Conservation (phyloP, 1,139 yeast species). For the Hemisphaericaspora xylanilytica region DNA sequence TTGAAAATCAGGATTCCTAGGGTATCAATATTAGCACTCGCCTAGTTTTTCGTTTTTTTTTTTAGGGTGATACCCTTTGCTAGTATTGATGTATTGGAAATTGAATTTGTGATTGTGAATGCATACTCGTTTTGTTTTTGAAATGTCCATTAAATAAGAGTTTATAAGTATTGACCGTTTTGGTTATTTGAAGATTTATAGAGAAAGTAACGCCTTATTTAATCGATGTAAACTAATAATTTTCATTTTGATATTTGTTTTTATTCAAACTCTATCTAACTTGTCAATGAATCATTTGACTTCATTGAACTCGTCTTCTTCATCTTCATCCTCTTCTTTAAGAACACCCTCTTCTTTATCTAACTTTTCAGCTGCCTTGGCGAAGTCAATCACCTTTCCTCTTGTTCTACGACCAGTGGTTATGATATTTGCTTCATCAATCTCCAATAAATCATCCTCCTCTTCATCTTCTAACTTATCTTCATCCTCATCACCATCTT, state of each 20-base stretch:
- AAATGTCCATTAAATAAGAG: not conserved
- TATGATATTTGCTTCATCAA: conserved; percentile 82
- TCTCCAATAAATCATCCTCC: conserved; percentile 80
- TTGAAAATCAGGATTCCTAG: not conserved
- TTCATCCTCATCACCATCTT: conserved; percentile 46
- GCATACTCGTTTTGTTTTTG: not conserved
- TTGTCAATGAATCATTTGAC: not conserved
- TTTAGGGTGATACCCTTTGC: not conserved
- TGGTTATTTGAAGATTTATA: not conserved
- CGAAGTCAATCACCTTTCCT: conserved; percentile 84
- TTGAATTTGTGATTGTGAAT: not conserved
- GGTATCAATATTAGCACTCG: not conserved
- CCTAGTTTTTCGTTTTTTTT: not conserved
- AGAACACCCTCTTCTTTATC: conserved; percentile 47
- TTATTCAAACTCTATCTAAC: no score
- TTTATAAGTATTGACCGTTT: not conserved
- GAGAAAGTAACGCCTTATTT: not conserved
- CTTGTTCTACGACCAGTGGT: conserved; percentile 86
- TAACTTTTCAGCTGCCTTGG: conserved; percentile 77
- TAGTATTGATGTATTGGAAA: not conserved
- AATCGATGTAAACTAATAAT: no score
- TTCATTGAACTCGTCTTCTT: conserved; percentile 21
- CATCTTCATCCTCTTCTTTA: conserved; percentile 49
- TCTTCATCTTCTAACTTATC: conserved; percentile 60
- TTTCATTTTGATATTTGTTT: no score